Evolutionary conservation across 2,329 filamentous ascomycete genomes (phyloP), one percentile per base, ranked within the genome.

Genomic region (Calonectria pseudoreteaudii): DNA sequence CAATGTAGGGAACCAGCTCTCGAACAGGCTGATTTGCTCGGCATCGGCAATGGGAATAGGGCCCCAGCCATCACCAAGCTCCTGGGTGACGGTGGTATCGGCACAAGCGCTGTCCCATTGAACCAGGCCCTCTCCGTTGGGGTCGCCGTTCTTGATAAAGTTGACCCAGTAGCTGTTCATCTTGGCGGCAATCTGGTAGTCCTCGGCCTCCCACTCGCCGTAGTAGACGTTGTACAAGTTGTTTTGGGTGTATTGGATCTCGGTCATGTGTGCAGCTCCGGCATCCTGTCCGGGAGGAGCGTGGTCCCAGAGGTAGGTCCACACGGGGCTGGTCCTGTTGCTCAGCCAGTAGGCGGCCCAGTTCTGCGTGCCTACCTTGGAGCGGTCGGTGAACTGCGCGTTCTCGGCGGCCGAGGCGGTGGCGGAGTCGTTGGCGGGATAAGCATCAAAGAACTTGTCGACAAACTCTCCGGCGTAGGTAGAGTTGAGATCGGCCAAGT

Each of bases 171-270:
- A 68, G 18, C 23, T 34, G 36, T 58, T 68, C 52, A 68, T 68
- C 5, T 58, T 68, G 26, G 30, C 23, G 3, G 70, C 70, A 53
- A 72, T 72, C 28, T 53, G n/a, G 44, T 72, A 72, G 52, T 72
- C 70, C 8, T 62, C 70, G 7, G 36, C 50, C 38, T 58, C n/a
- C 65, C 70, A 72, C 31, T 38, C 36, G 38, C 31, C 44, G 65
- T 72, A 58, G 50, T 50, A 52, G 20, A 58, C 53, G 26, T 67
- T 60, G 66, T 85, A 85, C 18, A 86, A 77, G 36, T 81, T 81
- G 71, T 85, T 85, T 30, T 85, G 76, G 1, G 80, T 81, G 67
- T 86, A 86, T 73, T 82, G 83, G 70, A 86, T 83, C 78, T 86
- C 84, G 1, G 82, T 82, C 75, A 81, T 78, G 69, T 85, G 84